Conservation (phyloP, 129 eudicot genomes). For the Gnaphalium uliginosum region DNA sequence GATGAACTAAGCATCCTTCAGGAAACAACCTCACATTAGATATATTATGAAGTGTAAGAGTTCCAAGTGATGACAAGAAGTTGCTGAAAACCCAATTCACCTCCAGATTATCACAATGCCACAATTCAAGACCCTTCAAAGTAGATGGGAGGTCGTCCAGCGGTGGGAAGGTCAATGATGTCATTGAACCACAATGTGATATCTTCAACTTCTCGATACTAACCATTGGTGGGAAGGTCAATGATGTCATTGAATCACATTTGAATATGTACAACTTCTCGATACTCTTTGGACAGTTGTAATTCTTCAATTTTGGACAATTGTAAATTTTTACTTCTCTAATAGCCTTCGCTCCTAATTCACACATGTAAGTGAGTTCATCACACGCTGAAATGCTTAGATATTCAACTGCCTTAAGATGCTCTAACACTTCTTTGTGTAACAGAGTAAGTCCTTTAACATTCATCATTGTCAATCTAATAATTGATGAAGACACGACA, state of each 20-base stretch:
- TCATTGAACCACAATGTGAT: not conserved
- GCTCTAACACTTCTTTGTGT: no score
- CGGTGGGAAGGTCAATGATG: constrained; percentile 23
- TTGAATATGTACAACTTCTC: constrained; percentile 9
- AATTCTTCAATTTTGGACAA: constrained; percentile 16
- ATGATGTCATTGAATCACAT: constrained; percentile 11
- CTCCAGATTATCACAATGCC: constrained; percentile 17
- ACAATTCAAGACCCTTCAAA: constrained; percentile 15
- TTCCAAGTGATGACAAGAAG: constrained; percentile 20
- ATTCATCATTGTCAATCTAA: no score
- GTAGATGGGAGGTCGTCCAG: constrained; percentile 14
- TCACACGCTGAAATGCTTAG: not conserved
- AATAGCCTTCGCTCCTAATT: not conserved
- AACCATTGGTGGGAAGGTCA: constrained; percentile 24
- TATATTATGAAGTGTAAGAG: not conserved
- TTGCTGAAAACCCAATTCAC: constrained; percentile 17
- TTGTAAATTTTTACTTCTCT: not conserved
- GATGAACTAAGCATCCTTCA: constrained; percentile 29
- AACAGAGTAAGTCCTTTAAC: no score
- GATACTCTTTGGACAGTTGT: constrained; percentile 2
- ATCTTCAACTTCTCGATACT: constrained; percentile 15
- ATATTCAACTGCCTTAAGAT: no score
- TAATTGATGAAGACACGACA: not conserved
- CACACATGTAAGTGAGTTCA: constrained; percentile 2
- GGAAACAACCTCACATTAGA: not conserved